Conservation (phyloP, 805 yeast species). For the Wickerhamomyces strasburgensis region DNA sequence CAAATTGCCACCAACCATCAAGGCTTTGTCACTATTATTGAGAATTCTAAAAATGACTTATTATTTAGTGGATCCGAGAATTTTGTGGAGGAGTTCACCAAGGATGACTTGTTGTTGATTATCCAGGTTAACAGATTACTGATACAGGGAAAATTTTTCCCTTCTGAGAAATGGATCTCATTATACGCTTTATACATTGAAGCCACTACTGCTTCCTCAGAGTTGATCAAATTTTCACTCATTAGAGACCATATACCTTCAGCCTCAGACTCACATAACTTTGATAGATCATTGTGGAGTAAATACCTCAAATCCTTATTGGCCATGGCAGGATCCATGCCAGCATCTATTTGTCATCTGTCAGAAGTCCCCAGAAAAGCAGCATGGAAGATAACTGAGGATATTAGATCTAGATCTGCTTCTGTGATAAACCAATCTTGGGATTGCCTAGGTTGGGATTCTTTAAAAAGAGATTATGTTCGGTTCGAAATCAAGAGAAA, state of each 20-base stretch:
- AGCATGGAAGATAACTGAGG: slow-evolving; percentile 56
- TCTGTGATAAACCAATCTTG: slow-evolving; percentile 55
- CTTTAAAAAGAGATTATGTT: slow-evolving; percentile 44
- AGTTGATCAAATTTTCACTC: slow-evolving; percentile 47
- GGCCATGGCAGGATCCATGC: slow-evolving; percentile 57
- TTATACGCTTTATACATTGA: slow-evolving; percentile 54
- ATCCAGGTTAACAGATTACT: slow-evolving; percentile 47
- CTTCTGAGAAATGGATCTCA: slow-evolving; percentile 70
- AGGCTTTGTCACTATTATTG: slow-evolving; percentile 31
- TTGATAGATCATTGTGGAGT: slow-evolving; percentile 65
- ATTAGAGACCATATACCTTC: slow-evolving; percentile 47
- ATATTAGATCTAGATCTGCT: slow-evolving; percentile 57
- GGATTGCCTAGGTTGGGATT: slow-evolving; percentile 67
- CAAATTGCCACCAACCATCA: slow-evolving; percentile 22
- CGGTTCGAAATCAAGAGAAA: slow-evolving; percentile 57
- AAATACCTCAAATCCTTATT: slow-evolving; percentile 54
- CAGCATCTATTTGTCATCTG: slow-evolving; percentile 64
- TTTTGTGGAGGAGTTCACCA: slow-evolving; percentile 35
- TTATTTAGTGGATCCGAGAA: slow-evolving; percentile 37
- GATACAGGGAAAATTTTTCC: slow-evolving; percentile 54
- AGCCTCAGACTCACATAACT: slow-evolving; percentile 40
- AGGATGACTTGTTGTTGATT: slow-evolving; percentile 37
- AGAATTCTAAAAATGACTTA: slow-evolving; percentile 31
- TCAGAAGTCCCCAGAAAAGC: slow-evolving; percentile 72
- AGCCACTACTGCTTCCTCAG: slow-evolving; percentile 49